Conservation (phyloP, 1,284 basidiomycete genomes). For the Jaminaea rosea region DNA sequence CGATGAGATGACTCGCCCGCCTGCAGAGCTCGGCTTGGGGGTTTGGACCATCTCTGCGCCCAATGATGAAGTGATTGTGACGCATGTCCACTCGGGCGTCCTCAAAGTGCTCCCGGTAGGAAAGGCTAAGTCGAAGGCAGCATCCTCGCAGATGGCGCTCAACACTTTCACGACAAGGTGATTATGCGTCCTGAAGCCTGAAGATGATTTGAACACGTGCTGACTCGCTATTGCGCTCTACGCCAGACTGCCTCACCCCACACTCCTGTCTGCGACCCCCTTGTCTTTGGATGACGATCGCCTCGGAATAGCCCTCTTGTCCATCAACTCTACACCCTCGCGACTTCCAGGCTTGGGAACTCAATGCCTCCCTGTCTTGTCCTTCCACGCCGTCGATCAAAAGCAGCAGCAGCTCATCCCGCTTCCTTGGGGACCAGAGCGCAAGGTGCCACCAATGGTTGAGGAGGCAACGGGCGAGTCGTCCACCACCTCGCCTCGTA, state of each 20-base stretch:
- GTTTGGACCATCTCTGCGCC: constrained; percentile 9
- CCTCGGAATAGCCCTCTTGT: constrained; percentile 29
- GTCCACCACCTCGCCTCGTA: no score
- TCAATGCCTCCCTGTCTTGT: constrained; percentile 39
- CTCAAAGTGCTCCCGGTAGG: constrained; percentile 19
- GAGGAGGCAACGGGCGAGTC: no score
- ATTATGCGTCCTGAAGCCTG: not conserved
- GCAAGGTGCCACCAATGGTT: not conserved
- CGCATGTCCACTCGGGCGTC: constrained; percentile 28
- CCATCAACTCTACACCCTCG: constrained; percentile 29
- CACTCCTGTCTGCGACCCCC: constrained; percentile 21
- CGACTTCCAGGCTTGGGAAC: constrained; percentile 28
- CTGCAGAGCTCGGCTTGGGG: constrained; percentile 24
- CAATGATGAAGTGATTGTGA: constrained; percentile 14
- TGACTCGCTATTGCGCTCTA: no score
- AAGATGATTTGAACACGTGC: not conserved
- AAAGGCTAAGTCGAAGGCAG: not conserved
- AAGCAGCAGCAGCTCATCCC: constrained; percentile 21
- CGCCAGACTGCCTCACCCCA: constrained; percentile 31
- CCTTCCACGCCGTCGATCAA: constrained; percentile 30
- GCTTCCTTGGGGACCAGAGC: constrained; percentile 20
- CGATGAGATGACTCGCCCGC: constrained; percentile 23
- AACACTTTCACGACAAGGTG: not conserved
- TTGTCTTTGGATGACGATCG: constrained; percentile 10
- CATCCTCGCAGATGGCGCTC: constrained; percentile 8